phyloP scores from a whole-genome alignment of 1,284 basidiomycete species.

The Bjerkandera adusta region DNA sequence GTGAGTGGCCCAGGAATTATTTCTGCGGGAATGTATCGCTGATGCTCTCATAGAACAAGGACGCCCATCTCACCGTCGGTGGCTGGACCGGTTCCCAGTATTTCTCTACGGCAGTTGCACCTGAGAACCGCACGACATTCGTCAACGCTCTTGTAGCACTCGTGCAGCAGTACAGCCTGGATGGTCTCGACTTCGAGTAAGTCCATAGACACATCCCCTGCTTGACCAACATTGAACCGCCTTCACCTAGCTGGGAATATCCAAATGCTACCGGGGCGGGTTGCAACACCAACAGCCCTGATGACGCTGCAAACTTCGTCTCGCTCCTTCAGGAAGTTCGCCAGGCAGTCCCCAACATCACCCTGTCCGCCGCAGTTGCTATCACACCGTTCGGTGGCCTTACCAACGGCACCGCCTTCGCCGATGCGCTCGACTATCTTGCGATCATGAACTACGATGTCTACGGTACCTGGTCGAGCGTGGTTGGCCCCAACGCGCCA shows the following conservation, averaged over 20 bases:
- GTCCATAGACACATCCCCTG: constrained; percentile 27
- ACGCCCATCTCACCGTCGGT: constrained; percentile 57
- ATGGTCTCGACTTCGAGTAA: constrained; percentile 87
- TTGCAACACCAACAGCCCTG: constrained; percentile 59
- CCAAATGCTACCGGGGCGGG: constrained; percentile 63
- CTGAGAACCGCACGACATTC: constrained; percentile 62
- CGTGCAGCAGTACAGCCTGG: constrained; percentile 64
- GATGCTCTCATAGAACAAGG: constrained; percentile 46
- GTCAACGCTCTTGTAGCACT: constrained; percentile 61
- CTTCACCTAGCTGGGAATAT: constrained; percentile 73
- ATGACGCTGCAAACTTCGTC: constrained; percentile 64
- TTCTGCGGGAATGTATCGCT: neutral
- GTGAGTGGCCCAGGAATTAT: constrained; percentile 33
- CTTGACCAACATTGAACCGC: neutral
- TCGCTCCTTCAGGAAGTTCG: constrained; percentile 54
- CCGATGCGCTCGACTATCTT: constrained; percentile 62
- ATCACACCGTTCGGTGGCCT: constrained; percentile 54
- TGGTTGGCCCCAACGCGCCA: constrained; percentile 68
- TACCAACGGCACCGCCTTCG: constrained; percentile 56
- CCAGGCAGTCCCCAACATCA: constrained; percentile 29
- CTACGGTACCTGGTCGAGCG: constrained; percentile 50
- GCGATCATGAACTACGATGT: constrained; percentile 76
- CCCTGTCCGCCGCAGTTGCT: constrained; percentile 58
- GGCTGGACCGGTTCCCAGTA: constrained; percentile 82
- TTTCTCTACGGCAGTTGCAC: constrained; percentile 74